Conservation (phyloP, 768 basidiomycete species). For the Leccinum incarnatum region DNA sequence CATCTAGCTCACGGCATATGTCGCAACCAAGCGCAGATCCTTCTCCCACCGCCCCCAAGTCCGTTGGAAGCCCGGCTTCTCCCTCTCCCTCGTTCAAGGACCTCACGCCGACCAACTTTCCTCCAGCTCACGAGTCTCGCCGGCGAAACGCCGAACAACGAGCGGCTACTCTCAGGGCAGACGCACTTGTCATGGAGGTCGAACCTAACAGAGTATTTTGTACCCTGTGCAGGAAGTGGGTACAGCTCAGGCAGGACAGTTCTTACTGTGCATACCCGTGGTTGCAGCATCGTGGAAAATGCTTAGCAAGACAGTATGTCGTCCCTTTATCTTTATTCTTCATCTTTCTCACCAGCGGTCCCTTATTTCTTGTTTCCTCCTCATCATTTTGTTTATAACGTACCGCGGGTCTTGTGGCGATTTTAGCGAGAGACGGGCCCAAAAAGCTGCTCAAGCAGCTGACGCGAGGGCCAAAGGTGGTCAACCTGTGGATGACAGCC, state of each 20-base stretch:
- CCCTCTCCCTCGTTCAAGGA: slow-evolving; percentile 50
- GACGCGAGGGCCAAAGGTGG: slow-evolving; percentile 41
- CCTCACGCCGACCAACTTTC: slow-evolving; percentile 54
- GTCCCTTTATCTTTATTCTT: background rate
- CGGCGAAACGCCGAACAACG: slow-evolving; percentile 78
- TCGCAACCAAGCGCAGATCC: slow-evolving; percentile 11
- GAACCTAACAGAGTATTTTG: slow-evolving; percentile 78
- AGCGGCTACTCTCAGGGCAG: slow-evolving; percentile 65
- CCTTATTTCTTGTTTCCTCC: background rate
- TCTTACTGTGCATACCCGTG: slow-evolving; percentile 82
- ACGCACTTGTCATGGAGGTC: slow-evolving; percentile 62
- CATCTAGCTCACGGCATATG: slow-evolving; percentile 24
- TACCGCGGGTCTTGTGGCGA: background rate
- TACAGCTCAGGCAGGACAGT: slow-evolving; percentile 75
- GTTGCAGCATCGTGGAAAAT: slow-evolving; percentile 75
- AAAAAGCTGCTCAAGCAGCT: slow-evolving; percentile 53
- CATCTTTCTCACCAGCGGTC: slow-evolving; percentile 9
- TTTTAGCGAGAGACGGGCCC: slow-evolving; percentile 52
- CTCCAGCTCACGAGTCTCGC: slow-evolving; percentile 61
- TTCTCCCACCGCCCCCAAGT: slow-evolving; percentile 5
- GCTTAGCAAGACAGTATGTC: slow-evolving; percentile 67
- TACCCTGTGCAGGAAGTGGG: slow-evolving; percentile 75
- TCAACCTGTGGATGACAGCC: slow-evolving; percentile 27
- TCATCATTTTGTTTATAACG: slow-evolving; percentile 4
- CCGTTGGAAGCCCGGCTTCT: slow-evolving; percentile 25